Percentiles rank a stretch among this genome's conserved stretches.
Conservation (phyloP, 2,329 filamentous ascomycete genomes). For the Beauveria varroae region DNA sequence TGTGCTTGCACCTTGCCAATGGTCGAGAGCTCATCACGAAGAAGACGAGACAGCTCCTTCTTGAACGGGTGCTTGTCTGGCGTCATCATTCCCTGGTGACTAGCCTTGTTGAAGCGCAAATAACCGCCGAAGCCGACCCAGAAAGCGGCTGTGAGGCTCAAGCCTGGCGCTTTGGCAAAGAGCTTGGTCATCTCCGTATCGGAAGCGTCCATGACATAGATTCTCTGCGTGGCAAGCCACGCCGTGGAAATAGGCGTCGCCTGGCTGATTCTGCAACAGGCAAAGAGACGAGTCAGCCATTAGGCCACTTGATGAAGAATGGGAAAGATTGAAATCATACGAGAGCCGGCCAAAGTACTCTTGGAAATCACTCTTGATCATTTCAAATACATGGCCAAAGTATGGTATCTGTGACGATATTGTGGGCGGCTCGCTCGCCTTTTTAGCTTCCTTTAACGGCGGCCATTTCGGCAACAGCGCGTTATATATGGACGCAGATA, state of each 20-base stretch:
- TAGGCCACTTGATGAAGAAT: neutral
- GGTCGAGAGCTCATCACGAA: constrained; percentile 4
- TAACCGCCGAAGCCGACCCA: constrained; percentile 8
- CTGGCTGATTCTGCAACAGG: neutral
- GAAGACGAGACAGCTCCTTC: constrained; percentile 6
- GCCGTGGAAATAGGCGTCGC: neutral
- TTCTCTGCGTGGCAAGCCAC: neutral
- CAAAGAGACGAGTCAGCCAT: neutral
- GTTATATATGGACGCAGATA: neutral
- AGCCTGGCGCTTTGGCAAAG: constrained; percentile 2
- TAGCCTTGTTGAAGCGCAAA: constrained; percentile 7
- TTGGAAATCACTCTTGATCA: constrained; percentile 7
- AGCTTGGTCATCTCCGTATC: constrained; percentile 8
- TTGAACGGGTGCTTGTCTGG: constrained; percentile 9
- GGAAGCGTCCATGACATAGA: constrained; percentile 5
- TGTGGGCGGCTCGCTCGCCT: constrained; percentile 1
- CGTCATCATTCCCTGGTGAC: constrained; percentile 7
- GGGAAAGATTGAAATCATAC: neutral
- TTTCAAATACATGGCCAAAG: neutral
- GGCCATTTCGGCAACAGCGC: neutral
- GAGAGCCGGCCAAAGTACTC: constrained; percentile 8
- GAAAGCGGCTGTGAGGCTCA: constrained; percentile 6
- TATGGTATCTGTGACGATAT: constrained; percentile 3
- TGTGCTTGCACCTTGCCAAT: neutral
- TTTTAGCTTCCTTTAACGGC: neutral